These are phyloP conservation scores for Trichocladium antarcticum DNA, from an alignment of 495 filamentous ascomycete genomes.

Conservation along the genomic window DNA sequence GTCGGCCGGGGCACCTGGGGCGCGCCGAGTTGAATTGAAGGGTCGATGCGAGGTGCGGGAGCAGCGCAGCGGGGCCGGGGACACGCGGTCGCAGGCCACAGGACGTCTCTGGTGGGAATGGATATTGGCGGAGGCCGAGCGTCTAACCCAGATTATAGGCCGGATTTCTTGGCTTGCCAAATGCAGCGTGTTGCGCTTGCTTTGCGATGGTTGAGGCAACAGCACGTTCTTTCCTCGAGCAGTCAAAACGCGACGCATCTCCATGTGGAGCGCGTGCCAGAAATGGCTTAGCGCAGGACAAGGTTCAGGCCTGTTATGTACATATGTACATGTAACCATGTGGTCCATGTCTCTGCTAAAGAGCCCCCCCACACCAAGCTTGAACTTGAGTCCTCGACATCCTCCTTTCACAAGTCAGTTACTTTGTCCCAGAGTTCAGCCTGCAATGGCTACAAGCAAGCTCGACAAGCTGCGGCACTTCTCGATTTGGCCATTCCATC, in stretches of 20 bases:
- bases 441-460: too few species aligned
- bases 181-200: neutral
- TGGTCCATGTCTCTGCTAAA: too few species aligned
- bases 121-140: neutral
- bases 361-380: too few species aligned
- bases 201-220: slow-evolving; percentile 1
- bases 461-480: too few species aligned
- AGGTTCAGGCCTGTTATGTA: too few species aligned
- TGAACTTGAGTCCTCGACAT: too few species aligned
- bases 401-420: neutral
- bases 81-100: neutral
- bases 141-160: neutral
- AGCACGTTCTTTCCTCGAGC: slow-evolving; percentile 5
- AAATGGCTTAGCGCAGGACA: slow-evolving; percentile 4
- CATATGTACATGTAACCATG: too few species aligned
- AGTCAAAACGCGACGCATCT: slow-evolving; percentile 18
- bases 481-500: too few species aligned
- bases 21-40: neutral
- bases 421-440: too few species aligned
- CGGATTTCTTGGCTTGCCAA: neutral
- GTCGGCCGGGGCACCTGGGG: neutral
- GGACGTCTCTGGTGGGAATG: too few species aligned
- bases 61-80: neutral
- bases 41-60: neutral
- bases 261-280: neutral